Evolutionary conservation across 2,329 filamentous ascomycete genomes (phyloP).

Genomic region (Albophoma yamanashiensis): DNA sequence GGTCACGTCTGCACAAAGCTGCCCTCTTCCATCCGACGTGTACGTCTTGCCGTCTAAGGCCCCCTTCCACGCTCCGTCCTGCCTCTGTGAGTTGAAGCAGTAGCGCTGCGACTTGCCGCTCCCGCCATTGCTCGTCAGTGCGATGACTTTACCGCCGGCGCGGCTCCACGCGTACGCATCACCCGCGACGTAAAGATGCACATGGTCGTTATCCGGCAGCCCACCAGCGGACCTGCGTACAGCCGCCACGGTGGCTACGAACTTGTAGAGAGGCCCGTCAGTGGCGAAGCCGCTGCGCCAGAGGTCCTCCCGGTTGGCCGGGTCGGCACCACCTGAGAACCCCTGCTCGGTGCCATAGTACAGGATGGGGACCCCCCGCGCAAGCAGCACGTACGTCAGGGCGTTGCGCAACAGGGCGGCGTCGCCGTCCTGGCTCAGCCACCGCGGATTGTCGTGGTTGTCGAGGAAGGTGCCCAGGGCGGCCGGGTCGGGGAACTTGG

Average conservation of each 20-base stretch:
- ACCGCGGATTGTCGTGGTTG: constrained; percentile 49
- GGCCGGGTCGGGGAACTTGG: constrained; percentile 30
- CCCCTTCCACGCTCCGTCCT: constrained; percentile 28
- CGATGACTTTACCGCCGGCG: constrained; percentile 30
- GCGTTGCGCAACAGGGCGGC: constrained; percentile 47
- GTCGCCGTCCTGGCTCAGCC: constrained; percentile 40
- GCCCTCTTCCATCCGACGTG: constrained; percentile 28
- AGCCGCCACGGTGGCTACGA: constrained; percentile 27
- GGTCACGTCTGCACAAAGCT: constrained; percentile 27
- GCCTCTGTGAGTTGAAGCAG: constrained; percentile 29
- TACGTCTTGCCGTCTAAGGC: constrained; percentile 21
- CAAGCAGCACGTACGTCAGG: constrained; percentile 49
- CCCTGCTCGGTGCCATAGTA: constrained; percentile 59
- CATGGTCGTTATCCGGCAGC: constrained; percentile 30
- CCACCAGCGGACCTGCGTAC: constrained; percentile 34
- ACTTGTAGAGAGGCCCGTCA: constrained; percentile 34
- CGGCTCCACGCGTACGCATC: constrained; percentile 35
- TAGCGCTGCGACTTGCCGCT: constrained; percentile 23
- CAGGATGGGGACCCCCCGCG: constrained; percentile 51
- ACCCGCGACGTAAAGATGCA: constrained; percentile 27
- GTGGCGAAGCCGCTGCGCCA: constrained; percentile 43
- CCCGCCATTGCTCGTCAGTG: constrained; percentile 33
- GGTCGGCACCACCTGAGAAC: constrained; percentile 35
- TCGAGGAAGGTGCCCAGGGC: constrained; percentile 42
- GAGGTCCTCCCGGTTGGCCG: constrained; percentile 44